Evolutionary conservation across 2,329 filamentous ascomycete genomes (phyloP).

Genomic region (Teratosphaeriaceae sp.): DNA sequence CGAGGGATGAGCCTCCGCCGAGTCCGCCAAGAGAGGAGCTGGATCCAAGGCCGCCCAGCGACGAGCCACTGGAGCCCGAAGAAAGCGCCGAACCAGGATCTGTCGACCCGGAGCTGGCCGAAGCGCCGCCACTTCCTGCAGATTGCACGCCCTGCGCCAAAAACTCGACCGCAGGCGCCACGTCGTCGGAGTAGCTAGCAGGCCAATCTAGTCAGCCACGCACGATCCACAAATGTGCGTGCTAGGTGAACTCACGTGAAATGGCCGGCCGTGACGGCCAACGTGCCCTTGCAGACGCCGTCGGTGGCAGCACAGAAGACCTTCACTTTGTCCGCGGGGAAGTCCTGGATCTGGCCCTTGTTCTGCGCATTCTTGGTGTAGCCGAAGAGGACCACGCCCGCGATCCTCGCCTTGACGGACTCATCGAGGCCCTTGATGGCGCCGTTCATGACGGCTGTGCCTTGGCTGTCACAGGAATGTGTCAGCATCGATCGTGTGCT

Average conservation of each 20-base stretch:
- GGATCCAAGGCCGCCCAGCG: too few relatives aligned
- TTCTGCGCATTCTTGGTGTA: constrained; percentile 36
- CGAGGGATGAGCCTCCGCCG: too few relatives aligned
- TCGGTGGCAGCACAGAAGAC: constrained; percentile 32
- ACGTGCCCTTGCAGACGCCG: constrained; percentile 29
- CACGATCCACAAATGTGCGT: too few relatives aligned
- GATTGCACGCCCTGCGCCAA: too few relatives aligned
- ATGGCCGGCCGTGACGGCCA: constrained; percentile 29
- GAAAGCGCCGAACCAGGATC: too few relatives aligned
- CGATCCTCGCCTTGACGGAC: constrained; percentile 25
- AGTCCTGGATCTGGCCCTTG: constrained; percentile 28
- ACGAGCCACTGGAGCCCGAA: too few relatives aligned
- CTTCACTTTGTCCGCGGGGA: constrained; percentile 27
- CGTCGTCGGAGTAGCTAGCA: too few relatives aligned
- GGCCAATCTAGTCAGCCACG: too few relatives aligned
- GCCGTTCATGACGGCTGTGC: constrained; percentile 33
- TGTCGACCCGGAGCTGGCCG: too few relatives aligned
- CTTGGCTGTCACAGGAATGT: constrained; percentile 25
- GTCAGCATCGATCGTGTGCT: not conserved
- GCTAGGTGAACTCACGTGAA: constrained; percentile 23
- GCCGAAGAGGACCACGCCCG: constrained; percentile 35
- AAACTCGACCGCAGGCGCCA: too few relatives aligned
- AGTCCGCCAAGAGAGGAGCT: too few relatives aligned
- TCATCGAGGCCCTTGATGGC: constrained; percentile 25
- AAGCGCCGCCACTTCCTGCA: too few relatives aligned